Evolutionary conservation across 257 asterid genomes (phyloP).

Genomic region (Solanum pimpinellifolium): DNA sequence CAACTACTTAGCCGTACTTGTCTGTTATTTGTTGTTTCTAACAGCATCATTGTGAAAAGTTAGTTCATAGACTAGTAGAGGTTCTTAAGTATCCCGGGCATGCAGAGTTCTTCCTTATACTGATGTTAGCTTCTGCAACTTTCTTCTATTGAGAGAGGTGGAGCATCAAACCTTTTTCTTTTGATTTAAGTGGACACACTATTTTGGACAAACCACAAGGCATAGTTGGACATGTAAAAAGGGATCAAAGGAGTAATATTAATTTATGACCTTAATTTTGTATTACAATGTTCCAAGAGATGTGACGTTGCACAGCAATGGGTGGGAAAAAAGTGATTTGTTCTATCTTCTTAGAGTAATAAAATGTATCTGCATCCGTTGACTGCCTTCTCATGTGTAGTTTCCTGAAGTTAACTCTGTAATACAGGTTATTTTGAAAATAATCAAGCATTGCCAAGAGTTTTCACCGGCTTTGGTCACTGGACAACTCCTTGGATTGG

Average conservation of each 20-base stretch:
- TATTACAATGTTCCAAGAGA: not conserved
- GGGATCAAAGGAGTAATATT: not conserved
- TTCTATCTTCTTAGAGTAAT: not conserved
- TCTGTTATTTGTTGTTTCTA: not conserved
- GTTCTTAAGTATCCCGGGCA: not conserved
- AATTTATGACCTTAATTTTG: not conserved
- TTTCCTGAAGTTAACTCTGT: not conserved
- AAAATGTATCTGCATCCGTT: not conserved
- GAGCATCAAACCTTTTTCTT: not conserved
- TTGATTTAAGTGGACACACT: not conserved
- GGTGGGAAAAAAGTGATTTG: not conserved
- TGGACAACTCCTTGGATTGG: conserved; percentile 95
- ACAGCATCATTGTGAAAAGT: not conserved
- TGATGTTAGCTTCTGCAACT: not conserved
- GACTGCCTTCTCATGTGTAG: not conserved
- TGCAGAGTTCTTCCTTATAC: not conserved
- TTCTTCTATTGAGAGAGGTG: not conserved
- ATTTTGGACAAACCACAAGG: not conserved
- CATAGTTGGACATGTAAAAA: not conserved
- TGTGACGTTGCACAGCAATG: not conserved
- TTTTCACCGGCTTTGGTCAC: conserved; percentile 89
- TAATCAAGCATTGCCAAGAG: conserved; percentile 94
- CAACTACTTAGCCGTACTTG: not conserved
- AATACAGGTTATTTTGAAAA: conserved; percentile 77
- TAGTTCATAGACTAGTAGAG: not conserved